Evolutionary conservation across 2,329 filamentous ascomycete genomes (phyloP).

Genomic region (Colletotrichum sansevieriae): DNA sequence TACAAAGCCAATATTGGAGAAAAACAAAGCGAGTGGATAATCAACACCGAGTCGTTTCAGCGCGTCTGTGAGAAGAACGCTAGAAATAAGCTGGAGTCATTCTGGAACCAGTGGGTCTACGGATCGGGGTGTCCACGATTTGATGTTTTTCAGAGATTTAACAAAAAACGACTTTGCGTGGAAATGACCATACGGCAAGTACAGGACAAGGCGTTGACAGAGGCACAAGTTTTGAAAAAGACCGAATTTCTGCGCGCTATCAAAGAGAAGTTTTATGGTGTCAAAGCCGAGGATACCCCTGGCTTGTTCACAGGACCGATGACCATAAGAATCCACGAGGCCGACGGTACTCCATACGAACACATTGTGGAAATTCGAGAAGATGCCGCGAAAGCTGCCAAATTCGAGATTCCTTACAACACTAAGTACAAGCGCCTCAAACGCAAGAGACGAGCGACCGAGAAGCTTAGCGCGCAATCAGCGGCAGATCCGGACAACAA

Average conservation of each 20-base stretch:
- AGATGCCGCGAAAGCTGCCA: conserved; percentile 77
- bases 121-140: conserved; percentile 92
- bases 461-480: conserved; percentile 70
- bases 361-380: conserved; percentile 97
- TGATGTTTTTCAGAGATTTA: conserved; percentile 88
- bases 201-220: conserved; percentile 60
- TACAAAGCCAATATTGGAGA: conserved; percentile 81
- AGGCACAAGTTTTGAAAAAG: conserved; percentile 54
- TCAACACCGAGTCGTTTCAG: conserved; percentile 82
- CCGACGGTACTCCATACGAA: conserved; percentile 97
- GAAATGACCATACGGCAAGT: conserved; percentile 90
- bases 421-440: conserved; percentile 99
- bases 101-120: conserved; percentile 94
- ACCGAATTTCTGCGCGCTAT: conserved; percentile 86
- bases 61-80: conserved; percentile 89
- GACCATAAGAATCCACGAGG: conserved; percentile 98
- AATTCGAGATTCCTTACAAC: conserved; percentile 97
- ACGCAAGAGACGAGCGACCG: conserved; percentile 68
- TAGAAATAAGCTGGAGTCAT: conserved; percentile 86
- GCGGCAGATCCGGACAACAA: conserved; percentile 67
- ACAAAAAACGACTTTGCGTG: conserved; percentile 96
- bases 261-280: conserved; percentile 79
- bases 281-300: conserved; percentile 78
- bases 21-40: conserved; percentile 75
- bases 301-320: conserved; percentile 94